phyloP scores from a whole-genome alignment of 2,329 filamentous ascomycete species.

The Verticillium klebahnii region DNA sequence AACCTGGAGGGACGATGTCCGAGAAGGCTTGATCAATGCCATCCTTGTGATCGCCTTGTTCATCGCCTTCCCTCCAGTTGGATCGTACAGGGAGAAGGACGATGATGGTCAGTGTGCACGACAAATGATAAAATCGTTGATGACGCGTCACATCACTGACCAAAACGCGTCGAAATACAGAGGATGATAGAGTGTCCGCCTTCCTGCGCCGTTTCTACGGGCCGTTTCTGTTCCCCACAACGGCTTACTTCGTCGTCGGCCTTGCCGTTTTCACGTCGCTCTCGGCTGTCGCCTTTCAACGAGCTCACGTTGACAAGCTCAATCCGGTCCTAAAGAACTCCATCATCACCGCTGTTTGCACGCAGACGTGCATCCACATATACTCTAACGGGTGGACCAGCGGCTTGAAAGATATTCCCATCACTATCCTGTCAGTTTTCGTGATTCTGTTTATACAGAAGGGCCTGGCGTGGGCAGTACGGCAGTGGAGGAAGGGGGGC shows the following conservation, averaged over 20 bases:
- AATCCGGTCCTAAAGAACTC: neutral
- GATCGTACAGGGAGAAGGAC: neutral
- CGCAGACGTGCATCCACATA: neutral
- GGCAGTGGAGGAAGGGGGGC: neutral
- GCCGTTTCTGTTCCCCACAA: neutral
- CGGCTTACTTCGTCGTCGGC: neutral
- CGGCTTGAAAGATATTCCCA: neutral
- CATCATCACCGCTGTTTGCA: neutral
- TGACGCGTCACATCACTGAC: neutral
- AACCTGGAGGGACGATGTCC: neutral
- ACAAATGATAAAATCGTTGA: neutral
- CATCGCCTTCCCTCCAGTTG: neutral
- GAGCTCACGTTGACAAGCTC: neutral
- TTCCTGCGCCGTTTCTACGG: neutral
- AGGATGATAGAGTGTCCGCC: neutral
- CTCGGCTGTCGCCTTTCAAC: neutral
- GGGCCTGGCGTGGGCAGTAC: neutral
- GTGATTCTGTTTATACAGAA: neutral
- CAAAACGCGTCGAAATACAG: neutral
- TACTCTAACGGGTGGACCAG: neutral
- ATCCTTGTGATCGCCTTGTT: neutral
- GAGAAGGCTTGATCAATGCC: neutral
- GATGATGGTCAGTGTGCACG: neutral
- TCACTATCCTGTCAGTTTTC: neutral
- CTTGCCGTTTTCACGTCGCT: neutral